Percentiles rank a stretch among this genome's conserved stretches.
phyloP scores from a whole-genome alignment of 164 flowering plant species.

The Chimonanthus salicifolius region DNA sequence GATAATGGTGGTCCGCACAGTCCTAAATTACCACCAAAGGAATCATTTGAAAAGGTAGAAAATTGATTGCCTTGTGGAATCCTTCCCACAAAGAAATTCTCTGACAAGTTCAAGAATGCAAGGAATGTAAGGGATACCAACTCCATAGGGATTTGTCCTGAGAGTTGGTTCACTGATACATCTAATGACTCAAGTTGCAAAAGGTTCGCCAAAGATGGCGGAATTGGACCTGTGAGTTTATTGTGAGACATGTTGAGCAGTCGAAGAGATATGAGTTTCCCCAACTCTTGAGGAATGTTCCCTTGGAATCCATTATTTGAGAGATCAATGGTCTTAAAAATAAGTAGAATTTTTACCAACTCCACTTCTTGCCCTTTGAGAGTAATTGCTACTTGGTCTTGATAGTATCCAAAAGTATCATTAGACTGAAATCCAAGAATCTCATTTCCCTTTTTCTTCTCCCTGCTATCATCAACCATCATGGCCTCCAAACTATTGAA shows the following conservation, averaged over 20 bases:
- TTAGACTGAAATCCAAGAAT: neutral
- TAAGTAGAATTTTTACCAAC: slow-evolving; percentile 31
- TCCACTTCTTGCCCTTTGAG: slow-evolving; percentile 37
- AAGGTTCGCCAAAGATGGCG: slow-evolving; percentile 30
- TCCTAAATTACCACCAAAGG: slow-evolving; percentile 26
- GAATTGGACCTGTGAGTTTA: slow-evolving; percentile 26
- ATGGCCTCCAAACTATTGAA: slow-evolving; percentile 21
- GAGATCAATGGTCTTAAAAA: slow-evolving; percentile 43
- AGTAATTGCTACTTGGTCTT: slow-evolving; percentile 34
- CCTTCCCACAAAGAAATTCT: slow-evolving; percentile 23
- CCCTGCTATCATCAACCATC: slow-evolving; percentile 12
- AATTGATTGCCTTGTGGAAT: slow-evolving; percentile 34
- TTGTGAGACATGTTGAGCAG: slow-evolving; percentile 46
- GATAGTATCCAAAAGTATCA: slow-evolving; percentile 15
- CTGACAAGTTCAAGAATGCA: slow-evolving; percentile 28
- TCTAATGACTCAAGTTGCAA: slow-evolving; percentile 25
- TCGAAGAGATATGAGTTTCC: slow-evolving; percentile 30
- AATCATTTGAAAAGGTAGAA: slow-evolving; percentile 15
- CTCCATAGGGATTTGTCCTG: slow-evolving; percentile 27
- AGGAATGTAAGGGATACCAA: slow-evolving; percentile 23
- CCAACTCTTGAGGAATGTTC: slow-evolving; percentile 38
- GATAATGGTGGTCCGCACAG: slow-evolving; percentile 15
- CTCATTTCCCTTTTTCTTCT: neutral
- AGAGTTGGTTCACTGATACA: slow-evolving; percentile 25
- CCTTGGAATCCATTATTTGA: slow-evolving; percentile 49